These are phyloP conservation scores for Eucalyptus sp. DNA, from an alignment of 345 rosid genomes.

Conservation along the genomic window DNA sequence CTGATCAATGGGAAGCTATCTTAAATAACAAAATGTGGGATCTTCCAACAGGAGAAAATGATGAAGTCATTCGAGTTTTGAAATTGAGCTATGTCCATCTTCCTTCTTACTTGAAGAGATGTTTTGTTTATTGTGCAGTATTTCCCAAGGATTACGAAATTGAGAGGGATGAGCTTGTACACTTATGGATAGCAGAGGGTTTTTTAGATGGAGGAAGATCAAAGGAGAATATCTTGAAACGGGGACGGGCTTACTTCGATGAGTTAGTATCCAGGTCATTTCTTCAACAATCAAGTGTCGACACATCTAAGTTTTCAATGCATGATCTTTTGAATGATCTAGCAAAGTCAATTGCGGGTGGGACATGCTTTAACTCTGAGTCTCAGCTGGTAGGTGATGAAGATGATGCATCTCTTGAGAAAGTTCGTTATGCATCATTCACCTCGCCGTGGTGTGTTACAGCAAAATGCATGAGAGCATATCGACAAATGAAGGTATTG, in stretches of 20 bases:
- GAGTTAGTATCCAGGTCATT: background rate
- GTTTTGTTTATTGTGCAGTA: background rate
- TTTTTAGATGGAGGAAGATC: background rate
- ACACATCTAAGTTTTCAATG: background rate
- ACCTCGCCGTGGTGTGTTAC: accelerated
- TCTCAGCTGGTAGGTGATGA: background rate
- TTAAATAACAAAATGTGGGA: background rate
- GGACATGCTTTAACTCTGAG: background rate
- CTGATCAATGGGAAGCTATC: background rate
- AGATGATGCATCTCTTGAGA: background rate
- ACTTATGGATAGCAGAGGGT: background rate
- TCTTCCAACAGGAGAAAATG: background rate
- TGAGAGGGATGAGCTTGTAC: background rate
- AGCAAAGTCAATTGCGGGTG: background rate
- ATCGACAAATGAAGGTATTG: background rate
- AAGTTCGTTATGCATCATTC: background rate
- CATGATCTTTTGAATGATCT: background rate
- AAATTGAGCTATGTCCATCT: background rate
- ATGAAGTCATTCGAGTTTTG: background rate
- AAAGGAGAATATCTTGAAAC: background rate
- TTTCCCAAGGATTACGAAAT: background rate
- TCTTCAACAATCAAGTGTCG: background rate
- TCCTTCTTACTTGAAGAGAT: background rate
- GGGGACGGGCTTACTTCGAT: background rate
- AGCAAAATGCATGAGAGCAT: background rate